Conservation (phyloP, 2,329 filamentous ascomycete species). For the Colletotrichum sp. region DNA sequence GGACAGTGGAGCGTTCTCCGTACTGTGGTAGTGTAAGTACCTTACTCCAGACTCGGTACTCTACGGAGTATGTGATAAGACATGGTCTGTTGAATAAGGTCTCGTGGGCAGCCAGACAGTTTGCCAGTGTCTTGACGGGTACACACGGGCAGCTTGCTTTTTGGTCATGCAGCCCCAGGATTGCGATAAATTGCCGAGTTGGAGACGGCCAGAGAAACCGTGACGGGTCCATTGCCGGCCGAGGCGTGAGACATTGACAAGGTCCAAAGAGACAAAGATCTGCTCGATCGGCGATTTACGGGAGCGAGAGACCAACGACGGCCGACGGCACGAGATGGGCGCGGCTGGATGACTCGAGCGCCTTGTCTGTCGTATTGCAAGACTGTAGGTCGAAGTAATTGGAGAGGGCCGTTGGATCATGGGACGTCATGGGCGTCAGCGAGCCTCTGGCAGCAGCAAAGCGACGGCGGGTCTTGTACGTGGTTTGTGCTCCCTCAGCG, state of each 20-base stretch:
- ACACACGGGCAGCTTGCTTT: background rate
- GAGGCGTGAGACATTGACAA: background rate
- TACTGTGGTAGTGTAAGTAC: background rate
- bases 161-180: background rate
- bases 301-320: background rate
- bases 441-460: background rate
- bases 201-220: background rate
- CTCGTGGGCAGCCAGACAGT: background rate
- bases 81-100: background rate
- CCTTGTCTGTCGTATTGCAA: background rate
- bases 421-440: background rate
- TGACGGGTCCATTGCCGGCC: background rate
- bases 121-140: background rate
- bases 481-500: background rate
- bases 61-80: background rate
- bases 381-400: background rate
- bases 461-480: background rate
- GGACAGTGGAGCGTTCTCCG: background rate
- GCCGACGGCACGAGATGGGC: background rate
- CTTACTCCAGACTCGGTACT: background rate
- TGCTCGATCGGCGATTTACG: constrained; percentile 7
- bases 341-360: background rate
- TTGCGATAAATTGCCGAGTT: background rate
- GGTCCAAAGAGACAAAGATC: background rate
- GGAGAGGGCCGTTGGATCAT: background rate